Evolutionary conservation across 2,329 filamentous ascomycete genomes (phyloP).

Genomic region (Fusarium phyllophilum): DNA sequence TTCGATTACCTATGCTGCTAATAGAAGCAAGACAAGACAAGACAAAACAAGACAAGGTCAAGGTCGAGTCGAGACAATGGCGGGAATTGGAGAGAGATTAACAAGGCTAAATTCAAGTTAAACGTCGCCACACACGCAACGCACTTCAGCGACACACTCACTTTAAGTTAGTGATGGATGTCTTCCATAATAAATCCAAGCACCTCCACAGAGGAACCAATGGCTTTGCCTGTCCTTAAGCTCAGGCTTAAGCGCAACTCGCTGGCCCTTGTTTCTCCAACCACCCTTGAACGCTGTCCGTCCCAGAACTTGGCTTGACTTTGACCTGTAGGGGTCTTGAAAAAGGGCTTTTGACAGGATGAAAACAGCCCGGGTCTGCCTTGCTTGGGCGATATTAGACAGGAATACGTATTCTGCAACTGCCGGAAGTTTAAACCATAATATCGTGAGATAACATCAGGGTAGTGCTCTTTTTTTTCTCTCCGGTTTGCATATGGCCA

Average conservation of each 20-base stretch:
- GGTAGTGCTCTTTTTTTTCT: not conserved
- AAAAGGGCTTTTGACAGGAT: slow-evolving; percentile 3
- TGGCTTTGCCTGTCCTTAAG: slow-evolving; percentile 13
- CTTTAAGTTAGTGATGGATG: slow-evolving; percentile 2
- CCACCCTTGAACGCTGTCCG: slow-evolving; percentile 32
- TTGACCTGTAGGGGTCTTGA: slow-evolving; percentile 14
- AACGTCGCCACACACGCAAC: slow-evolving; percentile 29
- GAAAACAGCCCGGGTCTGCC: slow-evolving; percentile 5
- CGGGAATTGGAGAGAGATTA: slow-evolving; percentile 6
- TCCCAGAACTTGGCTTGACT: not conserved
- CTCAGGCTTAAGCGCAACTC: slow-evolving; percentile 30
- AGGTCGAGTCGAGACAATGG: slow-evolving; percentile 1
- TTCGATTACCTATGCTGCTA: not conserved
- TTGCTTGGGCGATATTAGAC: slow-evolving; percentile 11
- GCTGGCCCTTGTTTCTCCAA: slow-evolving; percentile 26
- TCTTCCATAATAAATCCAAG: slow-evolving; percentile 5
- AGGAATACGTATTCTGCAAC: slow-evolving; percentile 15
- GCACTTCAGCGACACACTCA: not conserved
- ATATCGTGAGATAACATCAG: not conserved
- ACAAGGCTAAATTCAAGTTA: not conserved
- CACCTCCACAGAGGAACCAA: slow-evolving; percentile 7
- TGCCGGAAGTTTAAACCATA: slow-evolving; percentile 15
- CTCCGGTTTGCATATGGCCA: not conserved
- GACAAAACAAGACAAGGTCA: not conserved
- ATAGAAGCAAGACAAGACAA: not conserved